Evolutionary conservation across 2,329 filamentous ascomycete genomes (phyloP).

Genomic region (Calonectria fujianensis): DNA sequence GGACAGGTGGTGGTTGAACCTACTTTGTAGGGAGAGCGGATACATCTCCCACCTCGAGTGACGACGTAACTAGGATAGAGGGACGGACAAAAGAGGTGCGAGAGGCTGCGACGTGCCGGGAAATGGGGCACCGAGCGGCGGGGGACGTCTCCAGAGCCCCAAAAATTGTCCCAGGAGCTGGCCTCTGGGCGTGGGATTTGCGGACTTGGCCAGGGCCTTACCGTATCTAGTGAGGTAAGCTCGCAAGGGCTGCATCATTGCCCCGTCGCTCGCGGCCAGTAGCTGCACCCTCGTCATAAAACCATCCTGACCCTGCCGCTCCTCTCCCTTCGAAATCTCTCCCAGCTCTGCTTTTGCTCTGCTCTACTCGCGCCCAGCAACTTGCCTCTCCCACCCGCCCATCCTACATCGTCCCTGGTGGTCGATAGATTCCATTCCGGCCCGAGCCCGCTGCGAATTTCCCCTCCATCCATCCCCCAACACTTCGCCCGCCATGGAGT

Average conservation of each 20-base stretch:
- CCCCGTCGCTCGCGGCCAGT: constrained; percentile 54
- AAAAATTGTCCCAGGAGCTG: constrained; percentile 30
- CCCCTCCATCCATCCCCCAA: constrained; percentile 35
- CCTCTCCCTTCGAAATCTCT: constrained; percentile 49
- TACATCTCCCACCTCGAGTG: constrained; percentile 22
- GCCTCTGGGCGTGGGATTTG: constrained; percentile 39
- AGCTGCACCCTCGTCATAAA: constrained; percentile 57
- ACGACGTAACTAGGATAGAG: constrained; percentile 30
- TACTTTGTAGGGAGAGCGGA: constrained; percentile 36
- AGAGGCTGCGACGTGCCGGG: constrained; percentile 38
- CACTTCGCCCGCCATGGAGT: constrained; percentile 51
- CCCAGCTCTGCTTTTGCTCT: constrained; percentile 43
- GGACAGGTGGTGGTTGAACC: constrained; percentile 33
- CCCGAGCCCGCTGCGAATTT: constrained; percentile 29
- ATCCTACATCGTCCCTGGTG: constrained; percentile 37
- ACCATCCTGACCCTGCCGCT: constrained; percentile 53
- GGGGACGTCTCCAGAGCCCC: constrained; percentile 30
- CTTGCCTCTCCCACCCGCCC: constrained; percentile 35
- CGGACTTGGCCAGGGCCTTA: constrained; percentile 39
- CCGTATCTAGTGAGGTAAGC: constrained; percentile 47
- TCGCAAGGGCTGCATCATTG: constrained; percentile 54
- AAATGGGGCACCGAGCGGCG: constrained; percentile 39
- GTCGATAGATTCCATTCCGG: constrained; percentile 38
- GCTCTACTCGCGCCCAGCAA: constrained; percentile 33
- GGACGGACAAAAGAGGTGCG: constrained; percentile 27